Percentiles rank a stretch among this genome's conserved stretches.
phyloP scores from a whole-genome alignment of 2,329 filamentous ascomycete genomes.

The Tolypocladium nubicola region DNA sequence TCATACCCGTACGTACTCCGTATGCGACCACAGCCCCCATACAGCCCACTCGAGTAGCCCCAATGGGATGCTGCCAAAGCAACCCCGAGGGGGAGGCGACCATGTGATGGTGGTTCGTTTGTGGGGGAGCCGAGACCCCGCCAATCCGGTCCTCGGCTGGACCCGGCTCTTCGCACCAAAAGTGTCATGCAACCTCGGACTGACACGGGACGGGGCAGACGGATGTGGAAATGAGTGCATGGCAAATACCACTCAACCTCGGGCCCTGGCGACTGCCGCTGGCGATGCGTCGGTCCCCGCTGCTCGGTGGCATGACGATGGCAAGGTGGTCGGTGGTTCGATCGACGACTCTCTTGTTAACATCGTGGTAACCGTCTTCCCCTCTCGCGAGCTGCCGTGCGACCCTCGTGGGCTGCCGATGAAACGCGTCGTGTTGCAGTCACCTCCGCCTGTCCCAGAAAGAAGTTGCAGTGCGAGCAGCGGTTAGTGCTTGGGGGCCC shows the following conservation, averaged over 20 bases:
- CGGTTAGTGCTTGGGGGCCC: not conserved
- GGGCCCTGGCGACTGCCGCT: not conserved
- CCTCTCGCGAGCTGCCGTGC: too few relatives aligned
- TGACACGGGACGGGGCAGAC: not conserved
- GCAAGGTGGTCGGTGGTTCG: not conserved
- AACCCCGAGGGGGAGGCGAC: not conserved
- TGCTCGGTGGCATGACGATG: not conserved
- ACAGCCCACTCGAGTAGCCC: not conserved
- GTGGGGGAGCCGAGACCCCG: not conserved
- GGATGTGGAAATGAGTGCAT: not conserved
- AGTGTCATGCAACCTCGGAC: not conserved
- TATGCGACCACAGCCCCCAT: not conserved
- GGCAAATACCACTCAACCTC: not conserved
- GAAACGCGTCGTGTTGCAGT: not conserved
- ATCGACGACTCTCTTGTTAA: not conserved
- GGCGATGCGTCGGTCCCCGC: not conserved
- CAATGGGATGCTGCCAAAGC: not conserved
- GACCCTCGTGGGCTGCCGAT: not conserved
- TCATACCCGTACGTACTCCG: not conserved
- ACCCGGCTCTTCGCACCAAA: conserved; percentile 1
- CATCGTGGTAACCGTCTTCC: too few relatives aligned
- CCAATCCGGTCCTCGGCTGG: conserved; percentile 4
- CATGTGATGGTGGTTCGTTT: not conserved
- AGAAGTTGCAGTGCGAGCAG: not conserved
- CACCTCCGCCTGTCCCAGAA: not conserved